Evolutionary conservation across 495 filamentous ascomycete species (phyloP).

Genomic region (Rusavskia elegans): DNA sequence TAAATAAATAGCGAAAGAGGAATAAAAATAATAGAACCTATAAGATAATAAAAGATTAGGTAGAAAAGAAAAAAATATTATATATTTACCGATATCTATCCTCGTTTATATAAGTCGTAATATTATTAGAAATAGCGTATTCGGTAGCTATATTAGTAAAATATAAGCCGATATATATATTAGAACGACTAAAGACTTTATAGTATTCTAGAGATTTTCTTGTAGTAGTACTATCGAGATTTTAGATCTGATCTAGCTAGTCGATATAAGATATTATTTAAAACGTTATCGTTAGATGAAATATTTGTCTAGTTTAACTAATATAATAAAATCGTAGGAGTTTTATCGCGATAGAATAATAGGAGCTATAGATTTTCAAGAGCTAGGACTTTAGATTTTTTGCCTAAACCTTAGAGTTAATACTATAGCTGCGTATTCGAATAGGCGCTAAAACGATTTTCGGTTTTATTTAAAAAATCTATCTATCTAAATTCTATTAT

Average conservation of each 20-base stretch:
- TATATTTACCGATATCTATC: conserved; percentile 1
- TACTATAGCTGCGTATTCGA: neutral
- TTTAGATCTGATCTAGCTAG: neutral
- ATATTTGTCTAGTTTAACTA: neutral
- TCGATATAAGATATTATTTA: neutral
- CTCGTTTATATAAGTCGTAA: conserved; percentile 5
- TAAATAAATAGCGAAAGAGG: neutral
- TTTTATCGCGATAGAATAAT: neutral
- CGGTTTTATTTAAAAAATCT: neutral
- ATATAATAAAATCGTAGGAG: neutral
- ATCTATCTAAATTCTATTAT: neutral
- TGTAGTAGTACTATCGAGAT: neutral
- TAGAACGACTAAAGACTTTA: neutral
- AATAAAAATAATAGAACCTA: neutral
- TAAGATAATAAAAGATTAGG: no score
- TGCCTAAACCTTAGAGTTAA: neutral
- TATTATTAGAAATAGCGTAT: conserved; percentile 8
- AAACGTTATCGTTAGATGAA: neutral
- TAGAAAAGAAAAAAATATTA: neutral
- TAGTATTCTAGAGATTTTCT: neutral
- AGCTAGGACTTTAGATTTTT: neutral
- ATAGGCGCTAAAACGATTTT: neutral
- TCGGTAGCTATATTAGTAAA: neutral
- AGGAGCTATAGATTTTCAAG: neutral
- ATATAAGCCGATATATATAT: neutral